A percentile compares a stretch with the other conserved stretches of the same genome.
These are phyloP conservation scores for Fusarium continuum DNA, from an alignment of 2,329 filamentous ascomycete genomes.

Conservation along the genomic window DNA sequence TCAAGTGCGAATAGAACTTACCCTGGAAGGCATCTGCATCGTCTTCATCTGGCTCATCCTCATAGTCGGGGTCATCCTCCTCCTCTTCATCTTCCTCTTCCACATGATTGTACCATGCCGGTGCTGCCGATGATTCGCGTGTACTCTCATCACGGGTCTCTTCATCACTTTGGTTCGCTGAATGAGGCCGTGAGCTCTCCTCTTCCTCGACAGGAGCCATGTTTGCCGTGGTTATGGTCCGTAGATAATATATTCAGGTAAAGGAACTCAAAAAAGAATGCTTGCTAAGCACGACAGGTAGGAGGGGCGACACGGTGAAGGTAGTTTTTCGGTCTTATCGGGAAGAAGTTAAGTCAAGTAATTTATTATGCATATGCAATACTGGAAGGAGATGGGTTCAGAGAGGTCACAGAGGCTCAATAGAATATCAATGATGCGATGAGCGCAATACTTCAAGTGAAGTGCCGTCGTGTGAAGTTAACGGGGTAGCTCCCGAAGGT, in stretches of 20 bases:
- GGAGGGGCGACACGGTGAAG: slow-evolving; percentile 18
- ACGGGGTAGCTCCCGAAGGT: slow-evolving; percentile 26
- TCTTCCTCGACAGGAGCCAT: slow-evolving; percentile 26
- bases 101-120: slow-evolving; percentile 21
- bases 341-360: background rate
- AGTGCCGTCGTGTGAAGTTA: slow-evolving; percentile 12
- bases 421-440: slow-evolving; percentile 33
- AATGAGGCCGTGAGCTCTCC: slow-evolving; percentile 7
- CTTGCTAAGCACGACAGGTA: slow-evolving; percentile 34
- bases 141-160: slow-evolving; percentile 15
- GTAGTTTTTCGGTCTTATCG: background rate
- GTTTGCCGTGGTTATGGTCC: background rate
- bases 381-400: background rate
- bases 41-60: slow-evolving; percentile 43
- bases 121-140: slow-evolving; percentile 20
- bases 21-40: slow-evolving; percentile 40
- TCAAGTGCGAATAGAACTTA: background rate
- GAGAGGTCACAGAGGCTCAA: background rate
- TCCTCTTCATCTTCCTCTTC: slow-evolving; percentile 49
- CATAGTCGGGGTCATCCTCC: slow-evolving; percentile 43
- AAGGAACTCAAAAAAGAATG: slow-evolving; percentile 11
- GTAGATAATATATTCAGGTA: background rate
- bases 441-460: slow-evolving; percentile 10
- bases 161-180: slow-evolving; percentile 2
- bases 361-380: slow-evolving; percentile 9